Percentiles rank a stretch among this genome's conserved stretches.
Evolutionary conservation across 352 stramenopile species (phyloP).

Genomic region (Phytophthora tubulina): DNA sequence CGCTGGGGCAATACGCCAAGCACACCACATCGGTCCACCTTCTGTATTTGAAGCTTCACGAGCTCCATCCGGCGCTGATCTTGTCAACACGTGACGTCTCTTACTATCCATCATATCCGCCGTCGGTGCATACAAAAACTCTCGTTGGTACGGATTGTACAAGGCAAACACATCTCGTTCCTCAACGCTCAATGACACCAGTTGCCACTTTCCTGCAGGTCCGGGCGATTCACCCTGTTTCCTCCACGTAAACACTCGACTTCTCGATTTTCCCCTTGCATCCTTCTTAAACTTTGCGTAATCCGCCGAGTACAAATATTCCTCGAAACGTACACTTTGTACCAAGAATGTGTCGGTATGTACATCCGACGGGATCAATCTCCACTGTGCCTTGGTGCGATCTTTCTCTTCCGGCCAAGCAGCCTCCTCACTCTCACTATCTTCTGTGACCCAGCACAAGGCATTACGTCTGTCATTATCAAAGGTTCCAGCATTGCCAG

Average conservation of each 20-base stretch:
- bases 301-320: constrained; percentile 75
- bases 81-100: constrained; percentile 63
- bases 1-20: constrained; percentile 60
- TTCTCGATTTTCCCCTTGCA: constrained; percentile 53
- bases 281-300: constrained; percentile 78
- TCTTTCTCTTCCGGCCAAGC: constrained; percentile 48
- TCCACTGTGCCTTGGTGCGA: constrained; percentile 63
- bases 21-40: constrained; percentile 52
- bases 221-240: constrained; percentile 56
- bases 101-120: constrained; percentile 65
- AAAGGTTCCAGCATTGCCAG: constrained; percentile 51
- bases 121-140: constrained; percentile 72
- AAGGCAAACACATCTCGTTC: constrained; percentile 73
- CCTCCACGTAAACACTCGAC: constrained; percentile 73
- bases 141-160: constrained; percentile 80
- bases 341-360: constrained; percentile 72
- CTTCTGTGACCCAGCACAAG: constrained; percentile 51
- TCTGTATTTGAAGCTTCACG: constrained; percentile 49
- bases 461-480: constrained; percentile 62
- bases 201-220: constrained; percentile 68
- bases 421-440: constrained; percentile 18
- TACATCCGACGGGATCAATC: constrained; percentile 64
- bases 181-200: constrained; percentile 53
- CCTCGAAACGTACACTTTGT: constrained; percentile 64
- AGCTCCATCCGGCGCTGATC: constrained; percentile 54